These are phyloP conservation scores for Xylaria castorea DNA, from an alignment of 495 filamentous ascomycete species.

Conservation along the genomic window DNA sequence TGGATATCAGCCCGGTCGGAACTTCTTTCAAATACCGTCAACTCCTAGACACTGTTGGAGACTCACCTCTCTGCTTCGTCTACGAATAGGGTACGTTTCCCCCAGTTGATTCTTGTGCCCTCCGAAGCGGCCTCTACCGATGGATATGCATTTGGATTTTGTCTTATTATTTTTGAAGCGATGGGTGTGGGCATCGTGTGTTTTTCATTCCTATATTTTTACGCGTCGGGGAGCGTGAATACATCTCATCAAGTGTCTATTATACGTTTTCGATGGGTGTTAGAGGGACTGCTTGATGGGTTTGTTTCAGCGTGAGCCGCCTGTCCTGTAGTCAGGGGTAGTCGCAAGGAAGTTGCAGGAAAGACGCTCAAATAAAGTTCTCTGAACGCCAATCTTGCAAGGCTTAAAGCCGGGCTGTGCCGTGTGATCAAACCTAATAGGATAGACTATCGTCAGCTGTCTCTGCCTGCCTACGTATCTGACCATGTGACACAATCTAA, in stretches of 20 bases:
- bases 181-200: not conserved
- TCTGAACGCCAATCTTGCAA: not conserved
- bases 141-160: not conserved
- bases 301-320: not conserved
- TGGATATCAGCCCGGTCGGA: conserved; percentile 41
- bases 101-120: not conserved
- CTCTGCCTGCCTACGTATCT: not conserved
- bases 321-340: not conserved
- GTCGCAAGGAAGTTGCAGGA: not conserved
- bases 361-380: not conserved
- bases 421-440: not conserved
- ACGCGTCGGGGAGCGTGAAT: not conserved
- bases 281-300: not conserved
- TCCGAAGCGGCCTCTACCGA: not conserved
- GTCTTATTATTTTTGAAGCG: not conserved
- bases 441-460: not conserved
- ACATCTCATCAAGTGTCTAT: not conserved
- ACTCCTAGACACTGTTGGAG: conserved; percentile 41
- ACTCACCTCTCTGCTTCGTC: conserved; percentile 46
- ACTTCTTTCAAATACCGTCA: conserved; percentile 27
- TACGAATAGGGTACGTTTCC: conserved; percentile 35
- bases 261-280: not conserved
- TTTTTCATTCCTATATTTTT: not conserved
- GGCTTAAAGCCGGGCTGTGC: not conserved
- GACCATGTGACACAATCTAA: not conserved